Evolutionary conservation across 805 yeast genomes (phyloP).

Genomic region (Pichia cephalocereana): DNA sequence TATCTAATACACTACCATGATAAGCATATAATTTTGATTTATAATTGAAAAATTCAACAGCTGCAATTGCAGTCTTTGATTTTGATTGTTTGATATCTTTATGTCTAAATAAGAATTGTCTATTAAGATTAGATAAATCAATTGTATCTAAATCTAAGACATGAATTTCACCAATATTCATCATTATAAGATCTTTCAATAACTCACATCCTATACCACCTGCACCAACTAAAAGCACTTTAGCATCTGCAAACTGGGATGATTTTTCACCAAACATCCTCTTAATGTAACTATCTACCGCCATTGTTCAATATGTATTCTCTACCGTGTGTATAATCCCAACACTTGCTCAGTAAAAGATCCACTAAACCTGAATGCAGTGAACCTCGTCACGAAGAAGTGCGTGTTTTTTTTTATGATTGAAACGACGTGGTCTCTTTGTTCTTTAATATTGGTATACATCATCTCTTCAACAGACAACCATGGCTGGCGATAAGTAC

Average conservation of each 20-base stretch:
- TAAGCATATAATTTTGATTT: slow-evolving; percentile 61
- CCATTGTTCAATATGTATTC: neutral
- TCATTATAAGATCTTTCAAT: slow-evolving; percentile 65
- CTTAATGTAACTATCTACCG: slow-evolving; percentile 26
- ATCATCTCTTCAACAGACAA: neutral
- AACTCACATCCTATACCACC: slow-evolving; percentile 97
- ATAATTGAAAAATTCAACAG: slow-evolving; percentile 67
- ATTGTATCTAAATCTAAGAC: slow-evolving; percentile 94
- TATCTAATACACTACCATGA: slow-evolving; percentile 83
- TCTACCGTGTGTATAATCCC: no score
- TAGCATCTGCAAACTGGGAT: slow-evolving; percentile 29
- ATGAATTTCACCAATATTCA: slow-evolving; percentile 82
- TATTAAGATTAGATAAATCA: slow-evolving; percentile 81
- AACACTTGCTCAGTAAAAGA: no score
- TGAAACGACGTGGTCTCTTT: neutral
- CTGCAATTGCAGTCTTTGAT: slow-evolving; percentile 73
- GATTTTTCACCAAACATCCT: slow-evolving; percentile 36
- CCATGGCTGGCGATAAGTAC: slow-evolving; percentile 38
- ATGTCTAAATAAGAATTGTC: slow-evolving; percentile 86
- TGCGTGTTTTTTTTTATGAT: no score
- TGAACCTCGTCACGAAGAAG: no score
- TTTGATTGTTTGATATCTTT: slow-evolving; percentile 87
- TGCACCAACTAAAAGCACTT: slow-evolving; percentile 81
- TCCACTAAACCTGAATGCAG: no score
- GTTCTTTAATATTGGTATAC: no score